Evolutionary conservation across 208 protist species (phyloP).

Genomic region (Trypanosomatidae sp.): DNA sequence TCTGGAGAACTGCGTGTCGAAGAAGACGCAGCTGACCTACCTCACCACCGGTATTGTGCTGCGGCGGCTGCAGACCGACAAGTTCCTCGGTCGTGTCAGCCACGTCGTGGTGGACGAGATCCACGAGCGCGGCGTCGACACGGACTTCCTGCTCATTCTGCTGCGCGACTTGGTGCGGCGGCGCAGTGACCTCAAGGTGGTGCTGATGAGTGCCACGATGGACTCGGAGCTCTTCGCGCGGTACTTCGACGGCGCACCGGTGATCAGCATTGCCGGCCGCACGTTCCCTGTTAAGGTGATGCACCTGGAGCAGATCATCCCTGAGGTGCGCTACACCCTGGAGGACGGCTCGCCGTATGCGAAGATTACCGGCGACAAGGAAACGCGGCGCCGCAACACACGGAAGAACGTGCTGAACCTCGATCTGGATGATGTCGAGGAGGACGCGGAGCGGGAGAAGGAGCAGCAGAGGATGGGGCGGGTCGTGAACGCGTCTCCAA

Average conservation of each 20-base stretch:
- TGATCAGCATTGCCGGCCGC: constrained; percentile 92
- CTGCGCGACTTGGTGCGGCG: constrained; percentile 84
- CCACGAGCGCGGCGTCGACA: constrained; percentile 97
- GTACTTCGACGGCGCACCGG: constrained; percentile 90
- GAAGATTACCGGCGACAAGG: constrained; percentile 42
- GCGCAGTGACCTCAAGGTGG: constrained; percentile 83
- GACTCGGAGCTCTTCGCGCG: constrained; percentile 91
- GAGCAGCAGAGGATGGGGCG: constrained; percentile 43
- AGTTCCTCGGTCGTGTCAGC: constrained; percentile 83
- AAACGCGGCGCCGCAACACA: constrained; percentile 61
- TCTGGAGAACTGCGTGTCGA: constrained; percentile 89
- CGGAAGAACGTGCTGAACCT: constrained; percentile 62
- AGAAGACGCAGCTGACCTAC: constrained; percentile 90
- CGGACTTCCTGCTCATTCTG: constrained; percentile 94
- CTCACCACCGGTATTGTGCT: constrained; percentile 95
- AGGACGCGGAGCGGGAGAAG: constrained; percentile 44
- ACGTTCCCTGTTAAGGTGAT: constrained; percentile 94
- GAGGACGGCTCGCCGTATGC: constrained; percentile 85
- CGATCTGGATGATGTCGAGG: constrained; percentile 66
- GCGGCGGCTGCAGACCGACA: constrained; percentile 87
- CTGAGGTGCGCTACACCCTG: constrained; percentile 74
- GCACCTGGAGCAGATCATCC: constrained; percentile 95
- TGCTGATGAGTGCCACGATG: constrained; percentile 96
- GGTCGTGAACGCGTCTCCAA: constrained; percentile 42
- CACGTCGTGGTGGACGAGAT: constrained; percentile 96